Percentiles rank a stretch among this genome's conserved stretches.
Conservation (phyloP, 345 rosid genomes). For the Syzygium aromaticum region DNA sequence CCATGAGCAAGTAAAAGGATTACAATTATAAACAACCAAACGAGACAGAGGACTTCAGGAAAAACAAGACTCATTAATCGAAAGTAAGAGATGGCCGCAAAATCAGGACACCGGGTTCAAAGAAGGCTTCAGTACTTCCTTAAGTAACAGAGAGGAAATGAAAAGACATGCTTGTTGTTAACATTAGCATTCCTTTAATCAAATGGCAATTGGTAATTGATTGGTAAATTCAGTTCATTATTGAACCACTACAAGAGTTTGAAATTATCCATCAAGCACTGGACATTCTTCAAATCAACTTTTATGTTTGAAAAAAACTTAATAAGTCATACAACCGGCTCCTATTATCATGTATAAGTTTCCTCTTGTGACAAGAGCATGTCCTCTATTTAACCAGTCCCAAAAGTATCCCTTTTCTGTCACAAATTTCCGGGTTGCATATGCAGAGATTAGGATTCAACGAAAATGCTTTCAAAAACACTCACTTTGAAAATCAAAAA, state of each 20-base stretch:
- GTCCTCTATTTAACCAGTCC: neutral
- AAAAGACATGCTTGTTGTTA: neutral
- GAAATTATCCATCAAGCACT: neutral
- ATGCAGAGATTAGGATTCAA: neutral
- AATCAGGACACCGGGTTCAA: neutral
- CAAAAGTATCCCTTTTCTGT: neutral
- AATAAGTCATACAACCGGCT: neutral
- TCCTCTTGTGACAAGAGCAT: neutral
- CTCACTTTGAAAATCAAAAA: neutral
- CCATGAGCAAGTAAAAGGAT: neutral
- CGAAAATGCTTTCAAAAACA: neutral
- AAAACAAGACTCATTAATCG: neutral
- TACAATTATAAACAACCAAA: neutral
- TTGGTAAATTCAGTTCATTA: neutral
- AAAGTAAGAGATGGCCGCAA: neutral
- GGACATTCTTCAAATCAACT: neutral
- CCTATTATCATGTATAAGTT: neutral
- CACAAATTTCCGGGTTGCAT: neutral
- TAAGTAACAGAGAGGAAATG: neutral
- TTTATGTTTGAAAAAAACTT: neutral
- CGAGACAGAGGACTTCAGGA: neutral
- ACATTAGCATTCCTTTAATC: neutral
- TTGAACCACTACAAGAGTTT: neutral
- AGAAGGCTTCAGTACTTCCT: neutral
- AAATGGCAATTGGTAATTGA: neutral